A percentile compares a stretch with the other conserved stretches of the same genome.
phyloP scores from a whole-genome alignment of 2,329 filamentous ascomycete species.

The Cladosporium sp. region DNA sequence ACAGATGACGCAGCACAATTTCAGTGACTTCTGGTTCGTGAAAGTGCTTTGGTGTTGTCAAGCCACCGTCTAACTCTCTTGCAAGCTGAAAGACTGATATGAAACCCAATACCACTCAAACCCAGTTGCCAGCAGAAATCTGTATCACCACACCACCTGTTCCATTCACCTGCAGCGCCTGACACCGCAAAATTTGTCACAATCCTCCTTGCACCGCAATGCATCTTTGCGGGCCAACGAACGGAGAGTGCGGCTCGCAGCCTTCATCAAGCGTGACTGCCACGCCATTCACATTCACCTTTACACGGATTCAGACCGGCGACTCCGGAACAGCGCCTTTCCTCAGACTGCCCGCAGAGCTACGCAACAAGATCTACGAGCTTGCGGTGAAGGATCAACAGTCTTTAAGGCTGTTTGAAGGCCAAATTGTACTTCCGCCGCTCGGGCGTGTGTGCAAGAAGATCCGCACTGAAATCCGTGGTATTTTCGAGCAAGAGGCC shows the following conservation, averaged over 20 bases:
- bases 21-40: neutral
- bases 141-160: neutral
- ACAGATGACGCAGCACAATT: neutral
- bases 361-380: slow-evolving; percentile 34
- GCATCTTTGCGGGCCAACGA: neutral
- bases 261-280: neutral
- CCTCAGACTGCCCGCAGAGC: slow-evolving; percentile 34
- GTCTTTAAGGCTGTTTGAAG: neutral
- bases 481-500: neutral
- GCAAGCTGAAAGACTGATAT: neutral
- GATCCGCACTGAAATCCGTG: neutral
- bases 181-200: no score
- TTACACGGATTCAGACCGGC: neutral
- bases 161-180: no score
- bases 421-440: neutral
- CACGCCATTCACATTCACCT: neutral
- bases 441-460: neutral
- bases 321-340: slow-evolving; percentile 21
- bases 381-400: slow-evolving; percentile 20
- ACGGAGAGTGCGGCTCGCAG: neutral
- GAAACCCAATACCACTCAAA: neutral
- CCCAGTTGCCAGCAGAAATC: neutral
- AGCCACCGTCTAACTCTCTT: neutral
- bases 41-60: neutral
- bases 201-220: neutral